Percentiles rank a stretch among this genome's conserved stretches.
phyloP scores from a whole-genome alignment of 495 filamentous ascomycete species.

The Aspergillus ostianus region DNA sequence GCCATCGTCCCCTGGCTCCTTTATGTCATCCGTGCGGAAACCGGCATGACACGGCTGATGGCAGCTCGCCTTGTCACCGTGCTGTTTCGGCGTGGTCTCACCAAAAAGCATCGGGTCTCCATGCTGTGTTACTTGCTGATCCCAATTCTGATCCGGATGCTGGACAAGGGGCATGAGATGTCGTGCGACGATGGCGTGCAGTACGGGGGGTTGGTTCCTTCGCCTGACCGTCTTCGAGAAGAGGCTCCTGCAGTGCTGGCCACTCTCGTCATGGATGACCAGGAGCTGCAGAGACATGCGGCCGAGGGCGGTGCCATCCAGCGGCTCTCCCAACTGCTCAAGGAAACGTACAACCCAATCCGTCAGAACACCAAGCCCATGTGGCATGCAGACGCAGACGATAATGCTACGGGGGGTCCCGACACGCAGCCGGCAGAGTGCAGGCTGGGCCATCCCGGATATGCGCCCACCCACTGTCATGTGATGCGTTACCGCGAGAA shows the following conservation, averaged over 20 bases:
- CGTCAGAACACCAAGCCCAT: slow-evolving; percentile 34
- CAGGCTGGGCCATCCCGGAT: slow-evolving; percentile 58
- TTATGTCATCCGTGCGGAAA: slow-evolving; percentile 59
- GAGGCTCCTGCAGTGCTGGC: slow-evolving; percentile 73
- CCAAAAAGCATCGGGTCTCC: slow-evolving; percentile 59
- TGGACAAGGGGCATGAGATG: slow-evolving; percentile 56
- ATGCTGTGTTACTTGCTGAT: slow-evolving; percentile 66
- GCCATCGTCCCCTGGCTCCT: slow-evolving; percentile 83
- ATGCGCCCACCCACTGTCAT: slow-evolving; percentile 64
- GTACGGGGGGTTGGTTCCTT: slow-evolving; percentile 39
- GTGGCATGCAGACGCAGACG: slow-evolving; percentile 40
- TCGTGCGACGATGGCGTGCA: slow-evolving; percentile 39
- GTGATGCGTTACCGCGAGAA: slow-evolving; percentile 74
- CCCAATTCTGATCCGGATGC: slow-evolving; percentile 67
- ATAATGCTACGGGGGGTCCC: slow-evolving; percentile 16
- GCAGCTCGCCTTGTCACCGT: slow-evolving; percentile 76
- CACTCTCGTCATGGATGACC: slow-evolving; percentile 72
- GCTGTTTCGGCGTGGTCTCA: slow-evolving; percentile 68
- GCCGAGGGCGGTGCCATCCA: slow-evolving; percentile 75
- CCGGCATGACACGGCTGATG: slow-evolving; percentile 66
- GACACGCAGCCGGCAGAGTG: slow-evolving; percentile 29
- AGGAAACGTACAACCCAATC: slow-evolving; percentile 59
- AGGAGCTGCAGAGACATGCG: slow-evolving; percentile 75
- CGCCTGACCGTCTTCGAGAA: slow-evolving; percentile 55
- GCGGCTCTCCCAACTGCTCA: slow-evolving; percentile 71